Conservation (phyloP, 176 grass and related monocot species). For the sorghum (Sorghum bicolor) region Sorghum_bicolor_NCBIv3 NC_012874.2:69039001-69039500, state of each 20-base stretch:
- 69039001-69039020: neutral
- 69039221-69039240: neutral
- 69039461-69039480: neutral
- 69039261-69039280: neutral
- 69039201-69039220: neutral
- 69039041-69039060: neutral
- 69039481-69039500: constrained; percentile 24
- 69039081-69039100: constrained; percentile 76
- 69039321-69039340: neutral
- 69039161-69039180: constrained; percentile 79
- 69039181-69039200: constrained; percentile 60
- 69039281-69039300: constrained; percentile 3
- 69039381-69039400: constrained; percentile 9
- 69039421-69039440: neutral
- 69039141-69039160: constrained; percentile 89
- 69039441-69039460: neutral
- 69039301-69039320: constrained; percentile 11
- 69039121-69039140: constrained; percentile 69
- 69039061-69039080: constrained; percentile 70
- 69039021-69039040: neutral
- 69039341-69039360: neutral
- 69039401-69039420: neutral
- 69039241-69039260: constrained; percentile 9
- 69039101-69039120: constrained; percentile 78
- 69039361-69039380: neutral